Evolutionary conservation across 257 asterid species (phyloP), one percentile per base, ranked within the genome.

Genomic region (Salvia miltiorrhiza): DNA sequence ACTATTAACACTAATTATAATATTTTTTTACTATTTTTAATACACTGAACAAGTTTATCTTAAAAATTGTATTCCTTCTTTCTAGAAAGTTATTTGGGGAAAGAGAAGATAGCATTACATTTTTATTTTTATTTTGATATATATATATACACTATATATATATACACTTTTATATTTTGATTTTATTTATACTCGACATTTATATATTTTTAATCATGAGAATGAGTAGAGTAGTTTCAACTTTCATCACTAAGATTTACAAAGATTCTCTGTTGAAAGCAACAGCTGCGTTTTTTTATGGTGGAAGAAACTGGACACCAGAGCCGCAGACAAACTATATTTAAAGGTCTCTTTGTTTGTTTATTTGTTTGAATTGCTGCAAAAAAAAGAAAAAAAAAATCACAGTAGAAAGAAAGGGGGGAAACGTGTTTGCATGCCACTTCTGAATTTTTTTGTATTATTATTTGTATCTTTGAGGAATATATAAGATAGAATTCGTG

Each of bases 231-330:
- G 52, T 14, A 14, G 9, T 60, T 60, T 33, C 45, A 23, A 10
- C 44, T 60, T 60, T 33, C 45, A 23, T n/a, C 44, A 48, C 54
- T 7, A 37, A 60, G 54, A 71, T 71, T 60, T 71, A 62, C 24
- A 35, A 35, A 60, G 69, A 61, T 50, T 49, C 45, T 50, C 4
- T 26, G 11, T 48, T 37, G 76, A 62, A 71, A 62, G 76, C 49
- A 49, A 62, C 64, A 61, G 55, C 4, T 45, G 0, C 21, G 28
- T 20, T 61, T 49, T 49, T 24, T 59, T 30, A 45, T 30, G 65
- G 54, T 69, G 40, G 59, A 33, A 19, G 52, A 32, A 45, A 40
- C 10, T 40, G 44, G 52, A 59, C 32, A 33, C 37, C 8, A n/a
- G 19, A 24, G 59, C 21, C 59, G 13, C 59, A 40, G 21, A 32